Base-by-base conservation (phyloP, 345 rosid genomes). In the Citrus glauca region DNA sequence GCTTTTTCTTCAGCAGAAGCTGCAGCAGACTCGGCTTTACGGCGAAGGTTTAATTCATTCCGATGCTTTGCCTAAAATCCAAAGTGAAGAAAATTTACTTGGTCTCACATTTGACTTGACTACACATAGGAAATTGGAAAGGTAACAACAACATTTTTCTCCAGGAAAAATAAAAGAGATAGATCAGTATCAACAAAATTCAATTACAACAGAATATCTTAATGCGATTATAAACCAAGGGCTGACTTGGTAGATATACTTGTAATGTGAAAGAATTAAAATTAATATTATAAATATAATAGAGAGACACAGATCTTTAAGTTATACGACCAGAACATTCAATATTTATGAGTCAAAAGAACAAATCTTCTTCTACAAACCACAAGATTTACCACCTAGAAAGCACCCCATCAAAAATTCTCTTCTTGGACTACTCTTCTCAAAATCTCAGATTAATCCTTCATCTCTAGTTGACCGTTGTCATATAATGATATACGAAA, bases 1-100 rank as follows among this genome's bases (percentile, higher is more conserved):
- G 89, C 91, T 86, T 90, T 92, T 69, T 92, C 97, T 83, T 92
- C 88, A 14, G 91, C 91, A 30, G 94, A 86, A 75, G 90, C 86
- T 53, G 81, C 89, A 42, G 86, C 76, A 72, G 92, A 90, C 82
- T 96, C 97, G 16, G 93, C 94, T 79, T 87, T 89, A 81, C 75
- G 82, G 66, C 93, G 94, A 78, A 91, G 91, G 24, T 90, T 87
- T 83, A 63, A 84, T 84, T 94, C 98, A 82, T 84, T 90, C 80
- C 85, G 90, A 75, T 89, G 89, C 82, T 88, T 94, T 17, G 81
- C 81, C 99, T 96, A 77, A 42, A 72, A 80, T 57, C 30, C 33
- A 73, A 81, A 63, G 78, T 53, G 69, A 56, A 20, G n/a, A 27
- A 66, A 57, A 27, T 57, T 56, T n/a, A 9, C 57, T 11, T 20